A percentile compares a stretch with the other conserved stretches of the same genome.
These are phyloP conservation scores for Solanum dulcamara DNA, from an alignment of 257 asterid species.

Conservation along the genomic window DNA sequence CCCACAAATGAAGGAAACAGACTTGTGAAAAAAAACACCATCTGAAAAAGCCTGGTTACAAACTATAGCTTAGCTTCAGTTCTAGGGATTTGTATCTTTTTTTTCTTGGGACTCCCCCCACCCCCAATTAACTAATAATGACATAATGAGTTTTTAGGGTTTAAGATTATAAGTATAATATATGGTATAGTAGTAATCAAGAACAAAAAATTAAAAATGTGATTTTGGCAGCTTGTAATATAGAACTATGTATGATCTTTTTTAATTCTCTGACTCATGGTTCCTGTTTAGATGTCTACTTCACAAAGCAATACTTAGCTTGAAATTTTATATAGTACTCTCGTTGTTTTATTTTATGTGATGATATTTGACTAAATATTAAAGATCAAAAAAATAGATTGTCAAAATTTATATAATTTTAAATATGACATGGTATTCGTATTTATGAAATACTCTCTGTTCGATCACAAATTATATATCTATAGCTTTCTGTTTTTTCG, in stretches of 20 bases:
- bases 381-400: background rate
- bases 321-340: background rate
- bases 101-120: background rate
- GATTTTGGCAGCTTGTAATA: conserved; percentile 30
- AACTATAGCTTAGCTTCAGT: conserved; percentile 43
- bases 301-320: background rate
- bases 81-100: conserved; percentile 38
- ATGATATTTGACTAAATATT: background rate
- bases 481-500: background rate
- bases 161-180: background rate
- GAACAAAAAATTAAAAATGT: background rate
- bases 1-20: conserved; percentile 30
- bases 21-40: background rate
- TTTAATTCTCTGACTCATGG: background rate
- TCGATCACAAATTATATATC: background rate
- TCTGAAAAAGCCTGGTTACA: conserved; percentile 61
- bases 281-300: background rate
- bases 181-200: background rate
- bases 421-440: background rate
- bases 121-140: background rate
- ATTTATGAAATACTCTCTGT: background rate
- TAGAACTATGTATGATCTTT: conserved; percentile 9
- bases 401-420: background rate
- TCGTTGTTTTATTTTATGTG: background rate
- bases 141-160: background rate